phyloP scores from a whole-genome alignment of 1,284 basidiomycete species.

The Apiotrichum veenhuisii region DNA sequence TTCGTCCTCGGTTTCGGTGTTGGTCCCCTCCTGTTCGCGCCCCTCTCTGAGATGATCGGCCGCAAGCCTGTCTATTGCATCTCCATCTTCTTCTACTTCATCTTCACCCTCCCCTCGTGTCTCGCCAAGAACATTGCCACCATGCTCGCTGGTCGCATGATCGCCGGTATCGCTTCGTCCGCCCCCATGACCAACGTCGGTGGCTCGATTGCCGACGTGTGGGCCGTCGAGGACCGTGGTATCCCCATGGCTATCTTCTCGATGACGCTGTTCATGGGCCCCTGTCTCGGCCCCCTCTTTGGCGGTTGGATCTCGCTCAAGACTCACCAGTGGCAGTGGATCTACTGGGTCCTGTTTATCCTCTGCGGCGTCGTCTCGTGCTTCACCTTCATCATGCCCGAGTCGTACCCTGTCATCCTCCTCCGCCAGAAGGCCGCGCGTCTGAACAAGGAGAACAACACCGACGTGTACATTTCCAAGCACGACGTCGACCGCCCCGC shows the following conservation, averaged over 20 bases:
- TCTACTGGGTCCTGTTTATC: conserved; percentile 51
- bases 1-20: conserved; percentile 53
- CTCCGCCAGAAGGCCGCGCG: conserved; percentile 42
- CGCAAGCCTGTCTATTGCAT: conserved; percentile 49
- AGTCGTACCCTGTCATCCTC: conserved; percentile 48
- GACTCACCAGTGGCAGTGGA: conserved; percentile 49
- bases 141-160: conserved; percentile 51
- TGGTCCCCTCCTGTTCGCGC: conserved; percentile 48
- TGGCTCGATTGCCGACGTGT: conserved; percentile 52
- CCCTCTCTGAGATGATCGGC: conserved; percentile 45
- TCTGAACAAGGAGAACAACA: conserved; percentile 47
- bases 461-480: conserved; percentile 41
- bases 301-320: conserved; percentile 46
- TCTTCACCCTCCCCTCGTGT: conserved; percentile 52
- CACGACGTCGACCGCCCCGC: conserved; percentile 35
- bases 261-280: conserved; percentile 45
- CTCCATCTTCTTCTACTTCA: conserved; percentile 49
- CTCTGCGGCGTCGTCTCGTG: conserved; percentile 40
- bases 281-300: conserved; percentile 48
- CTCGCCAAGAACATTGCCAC: conserved; percentile 51
- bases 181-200: conserved; percentile 53
- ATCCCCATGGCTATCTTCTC: conserved; percentile 52
- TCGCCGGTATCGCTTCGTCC: conserved; percentile 51
- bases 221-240: conserved; percentile 49
- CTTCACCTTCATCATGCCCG: conserved; percentile 43